Base-by-base conservation (phyloP, 208 protist genomes). In the Acanthamoeba healyi region DNA sequence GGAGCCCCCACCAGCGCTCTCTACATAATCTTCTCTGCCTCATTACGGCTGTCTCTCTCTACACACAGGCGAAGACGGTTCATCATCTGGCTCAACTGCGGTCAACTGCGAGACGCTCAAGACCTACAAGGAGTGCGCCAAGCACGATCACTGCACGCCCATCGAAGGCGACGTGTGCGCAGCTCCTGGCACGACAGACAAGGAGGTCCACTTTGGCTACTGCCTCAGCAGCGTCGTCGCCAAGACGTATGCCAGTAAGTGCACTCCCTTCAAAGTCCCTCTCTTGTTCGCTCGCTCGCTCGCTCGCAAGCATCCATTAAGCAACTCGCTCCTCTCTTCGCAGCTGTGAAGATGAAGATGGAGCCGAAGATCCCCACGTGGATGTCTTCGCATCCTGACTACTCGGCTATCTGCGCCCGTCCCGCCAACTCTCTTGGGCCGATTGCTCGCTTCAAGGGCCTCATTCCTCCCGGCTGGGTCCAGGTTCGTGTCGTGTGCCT, bases 381-480 rank as follows among this genome's bases (percentile, higher is more conserved):
- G 77, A 86, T 86, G 77, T 86, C 77, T 40, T 86, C 44, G 10
- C 77, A 86, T 7, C 77, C 77, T 1, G 77, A 86, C 34, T 58
- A 86, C 44, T 86, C 77, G 2, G 40, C 77, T n/a, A 9, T 86
- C 32, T 86, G 77, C 29, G 77, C 77, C 36, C 77, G 77, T 9
- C 44, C 77, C 14, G n/a, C 44, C 29, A 36, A 38, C 29, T 49
- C 77, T 2, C 36, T 42, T 17, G 77, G 44, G 1, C n/a, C 46
- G 6, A 2, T 26, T 0, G 40, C 77, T 36, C 77, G 77, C 77
- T 86, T 86, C 77, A 1, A 58, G n/a, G 24, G 24, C 19, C 42
- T 86, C n/a, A 86, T 86, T 10, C 77, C 77, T 24, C 77, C 77
- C 32, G 77, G 77, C 26, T 86, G 77, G 77, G 77, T 58, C 32